A percentile compares a stretch with the other conserved stretches of the same genome.
phyloP scores from a whole-genome alignment of 768 basidiomycete genomes.

The Gautieria morchelliformis region DNA sequence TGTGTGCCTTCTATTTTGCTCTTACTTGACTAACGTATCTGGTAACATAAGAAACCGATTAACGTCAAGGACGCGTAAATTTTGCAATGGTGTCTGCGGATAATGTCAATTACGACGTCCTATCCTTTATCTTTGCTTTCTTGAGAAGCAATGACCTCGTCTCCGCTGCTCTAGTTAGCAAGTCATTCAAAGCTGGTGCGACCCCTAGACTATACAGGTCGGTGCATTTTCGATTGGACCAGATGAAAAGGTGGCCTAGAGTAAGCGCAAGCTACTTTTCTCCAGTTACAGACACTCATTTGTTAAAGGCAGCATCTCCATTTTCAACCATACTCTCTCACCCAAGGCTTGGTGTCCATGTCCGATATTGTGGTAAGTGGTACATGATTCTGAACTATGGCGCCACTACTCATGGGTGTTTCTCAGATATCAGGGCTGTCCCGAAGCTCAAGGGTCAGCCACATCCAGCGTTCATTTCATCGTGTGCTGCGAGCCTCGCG shows the following conservation, averaged over 20 bases:
- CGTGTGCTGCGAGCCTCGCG: conserved; percentile 39
- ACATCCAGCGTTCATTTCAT: conserved; percentile 36
- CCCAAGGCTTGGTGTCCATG: conserved; percentile 45
- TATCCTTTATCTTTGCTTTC: conserved; percentile 54
- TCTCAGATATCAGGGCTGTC: conserved; percentile 40
- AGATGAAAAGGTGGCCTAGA: conserved; percentile 48
- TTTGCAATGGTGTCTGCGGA: conserved; percentile 51
- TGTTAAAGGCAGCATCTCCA: conserved; percentile 38
- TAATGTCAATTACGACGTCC: conserved; percentile 62
- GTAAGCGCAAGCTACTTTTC: conserved; percentile 24
- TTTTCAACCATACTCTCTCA: conserved; percentile 50
- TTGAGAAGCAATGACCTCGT: conserved; percentile 46
- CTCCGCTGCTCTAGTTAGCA: conserved; percentile 52
- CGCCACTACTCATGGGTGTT: not conserved
- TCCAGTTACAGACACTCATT: not conserved
- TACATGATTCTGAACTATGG: not conserved
- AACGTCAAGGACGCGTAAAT: not conserved
- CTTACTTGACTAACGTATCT: not conserved
- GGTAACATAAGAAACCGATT: not conserved
- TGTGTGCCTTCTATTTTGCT: not conserved
- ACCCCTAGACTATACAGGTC: conserved; percentile 53
- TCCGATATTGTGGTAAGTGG: conserved; percentile 46
- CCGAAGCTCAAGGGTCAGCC: conserved; percentile 29
- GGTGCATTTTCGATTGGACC: conserved; percentile 42
- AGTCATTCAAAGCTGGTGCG: conserved; percentile 53